Base-by-base conservation (phyloP, 257 asterid genomes). In the Linaria vulgaris region DNA sequence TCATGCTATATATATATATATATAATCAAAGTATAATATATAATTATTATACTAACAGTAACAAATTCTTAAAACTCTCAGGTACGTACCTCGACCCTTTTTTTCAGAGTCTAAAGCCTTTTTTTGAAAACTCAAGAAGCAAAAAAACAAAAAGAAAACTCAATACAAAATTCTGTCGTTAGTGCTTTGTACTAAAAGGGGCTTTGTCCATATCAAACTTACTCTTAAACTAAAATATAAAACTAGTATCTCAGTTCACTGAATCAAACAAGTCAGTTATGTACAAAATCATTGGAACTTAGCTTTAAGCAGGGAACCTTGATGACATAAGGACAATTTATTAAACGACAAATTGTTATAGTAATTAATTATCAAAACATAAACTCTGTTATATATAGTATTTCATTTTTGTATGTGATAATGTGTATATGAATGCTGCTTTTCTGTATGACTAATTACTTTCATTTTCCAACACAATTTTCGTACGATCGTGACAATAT, bases 401-500 rank as follows among this genome's bases (percentile, higher is more conserved):
- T 38, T 57, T 16, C 27, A 37, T 14, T 34, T 15, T 7, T 5
- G 15, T 27, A 14, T 54, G 19, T 15, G n/a, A n/a, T n/a, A n/a
- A 11, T 16, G 22, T 41, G 43, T 59, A 48, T 58, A 50, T 27
- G 38, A 34, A 12, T 20, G 23, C 64, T 34, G 31, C 20, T 58
- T 58, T 39, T 45, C 21, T 37, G 30, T 6, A 17, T 57, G 48
- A n/a, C n/a, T n/a, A n/a, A n/a, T 9, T 16, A 38, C 14, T 59
- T 39, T 59, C 0, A 41, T 45, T 57, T 72, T 67, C 81, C 83
- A 64, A 76, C 16, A 27, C 50, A 47, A 34, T 34, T n/a, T 21
- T 45, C 56, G 64, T 63, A 66, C 63, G 48, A 19, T 30, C 41
- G 17, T 57, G 12, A 12, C 17, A 30, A 59, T 57, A 22, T 8